Percentiles rank a stretch among this genome's conserved stretches.
These are phyloP conservation scores for Sporisorium graminicola DNA, from an alignment of 1,284 basidiomycete genomes.

Conservation along the genomic window DNA sequence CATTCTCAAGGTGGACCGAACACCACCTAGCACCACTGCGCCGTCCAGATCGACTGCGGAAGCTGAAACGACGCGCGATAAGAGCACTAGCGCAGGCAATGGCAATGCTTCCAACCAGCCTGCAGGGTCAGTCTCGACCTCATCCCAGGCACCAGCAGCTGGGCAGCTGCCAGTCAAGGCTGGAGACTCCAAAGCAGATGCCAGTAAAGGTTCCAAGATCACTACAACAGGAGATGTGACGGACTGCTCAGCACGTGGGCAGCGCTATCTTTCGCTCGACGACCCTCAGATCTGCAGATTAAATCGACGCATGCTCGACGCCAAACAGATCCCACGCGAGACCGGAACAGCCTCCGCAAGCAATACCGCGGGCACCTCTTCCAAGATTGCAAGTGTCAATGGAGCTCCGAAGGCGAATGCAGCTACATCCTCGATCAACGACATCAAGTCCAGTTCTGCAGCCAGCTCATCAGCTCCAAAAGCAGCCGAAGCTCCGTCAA, in stretches of 20 bases:
- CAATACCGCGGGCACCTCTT: background rate
- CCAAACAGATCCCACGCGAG: conserved; percentile 36
- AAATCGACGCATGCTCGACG: conserved; percentile 43
- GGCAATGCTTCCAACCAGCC: background rate
- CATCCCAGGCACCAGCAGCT: background rate
- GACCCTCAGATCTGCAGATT: conserved; percentile 47
- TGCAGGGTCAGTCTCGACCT: background rate
- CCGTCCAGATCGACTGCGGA: conserved; percentile 13
- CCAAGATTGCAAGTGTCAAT: conserved; percentile 1
- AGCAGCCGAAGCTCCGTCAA: background rate
- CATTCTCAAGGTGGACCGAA: conserved; percentile 66
- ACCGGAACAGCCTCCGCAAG: background rate
- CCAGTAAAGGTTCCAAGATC: conserved; percentile 5
- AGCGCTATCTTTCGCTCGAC: conserved; percentile 46
- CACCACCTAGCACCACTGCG: conserved; percentile 44
- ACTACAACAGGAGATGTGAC: background rate
- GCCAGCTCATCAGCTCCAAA: conserved; percentile 9
- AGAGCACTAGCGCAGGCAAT: background rate
- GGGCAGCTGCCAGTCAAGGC: background rate
- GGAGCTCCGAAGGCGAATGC: conserved; percentile 1
- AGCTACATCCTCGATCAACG: conserved; percentile 1
- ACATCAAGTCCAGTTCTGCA: conserved; percentile 4
- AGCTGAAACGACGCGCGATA: conserved; percentile 13
- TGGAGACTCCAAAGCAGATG: conserved; percentile 13
- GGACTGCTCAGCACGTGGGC: conserved; percentile 48